These are phyloP conservation scores for Talaromyces thailandensis DNA, from an alignment of 495 filamentous ascomycete genomes.

Conservation along the genomic window DNA sequence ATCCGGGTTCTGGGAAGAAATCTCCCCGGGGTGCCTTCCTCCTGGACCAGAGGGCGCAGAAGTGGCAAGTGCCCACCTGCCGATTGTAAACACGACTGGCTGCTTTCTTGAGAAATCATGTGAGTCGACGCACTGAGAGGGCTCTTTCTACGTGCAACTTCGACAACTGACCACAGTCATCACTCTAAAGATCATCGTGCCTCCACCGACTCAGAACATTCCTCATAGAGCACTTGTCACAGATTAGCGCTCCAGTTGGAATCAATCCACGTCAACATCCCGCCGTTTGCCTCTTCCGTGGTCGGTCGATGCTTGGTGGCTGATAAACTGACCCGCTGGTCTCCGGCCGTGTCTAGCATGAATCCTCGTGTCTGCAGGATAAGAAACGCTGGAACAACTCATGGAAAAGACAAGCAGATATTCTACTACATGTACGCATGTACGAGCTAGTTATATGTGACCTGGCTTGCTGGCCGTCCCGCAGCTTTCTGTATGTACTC, in stretches of 20 bases:
- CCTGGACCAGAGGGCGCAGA: background rate
- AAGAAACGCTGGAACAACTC: background rate
- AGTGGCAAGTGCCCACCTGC: conserved; percentile 1
- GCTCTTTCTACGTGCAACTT: background rate
- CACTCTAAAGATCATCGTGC: background rate
- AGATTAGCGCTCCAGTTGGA: background rate
- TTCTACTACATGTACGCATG: background rate
- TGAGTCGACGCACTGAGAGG: background rate
- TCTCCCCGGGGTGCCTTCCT: background rate
- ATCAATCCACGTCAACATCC: background rate
- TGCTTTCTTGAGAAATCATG: background rate
- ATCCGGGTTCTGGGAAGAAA: background rate
- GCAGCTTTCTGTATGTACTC: background rate
- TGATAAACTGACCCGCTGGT: background rate
- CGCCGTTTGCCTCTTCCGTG: background rate
- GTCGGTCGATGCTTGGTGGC: background rate
- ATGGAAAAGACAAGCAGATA: background rate
- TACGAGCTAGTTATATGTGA: background rate
- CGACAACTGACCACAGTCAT: background rate
- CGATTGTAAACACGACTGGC: background rate
- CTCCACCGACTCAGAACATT: background rate
- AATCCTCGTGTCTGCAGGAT: background rate
- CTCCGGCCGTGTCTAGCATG: background rate
- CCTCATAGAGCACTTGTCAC: background rate
- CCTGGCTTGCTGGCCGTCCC: background rate